Evolutionary conservation across 306 rosid genomes (phyloP).

Genomic region (Lablab purpureus): DNA sequence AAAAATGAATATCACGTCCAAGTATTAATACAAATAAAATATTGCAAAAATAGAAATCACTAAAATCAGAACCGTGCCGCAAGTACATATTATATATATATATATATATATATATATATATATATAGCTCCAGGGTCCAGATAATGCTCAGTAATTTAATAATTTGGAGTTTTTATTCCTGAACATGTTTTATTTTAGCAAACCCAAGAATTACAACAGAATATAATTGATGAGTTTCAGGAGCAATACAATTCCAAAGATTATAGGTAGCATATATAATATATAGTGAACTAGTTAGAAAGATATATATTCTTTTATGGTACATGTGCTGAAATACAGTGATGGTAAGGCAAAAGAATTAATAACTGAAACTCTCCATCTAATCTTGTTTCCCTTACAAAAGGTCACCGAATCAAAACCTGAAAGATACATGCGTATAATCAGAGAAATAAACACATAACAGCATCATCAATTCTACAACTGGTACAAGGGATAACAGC

Average conservation of each 20-base stretch:
- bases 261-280: not conserved
- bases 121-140: not conserved
- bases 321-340: conserved; percentile 31
- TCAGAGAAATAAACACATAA: conserved; percentile 2
- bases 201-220: conserved; percentile 26
- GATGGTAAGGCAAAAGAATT: not conserved
- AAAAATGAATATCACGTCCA: too few species aligned
- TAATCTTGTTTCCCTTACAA: conserved; percentile 30
- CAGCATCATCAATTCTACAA: conserved; percentile 10
- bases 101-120: too few species aligned
- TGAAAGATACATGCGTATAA: conserved; percentile 30
- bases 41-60: not conserved
- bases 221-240: conserved; percentile 19
- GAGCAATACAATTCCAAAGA: not conserved
- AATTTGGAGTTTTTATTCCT: not conserved
- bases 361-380: conserved; percentile 24
- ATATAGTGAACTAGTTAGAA: not conserved
- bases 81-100: too few species aligned
- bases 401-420: conserved; percentile 40
- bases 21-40: too few species aligned
- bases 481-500: not conserved
- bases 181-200: not conserved
- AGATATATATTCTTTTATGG: not conserved
- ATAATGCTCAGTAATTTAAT: not conserved
- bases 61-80: not conserved